Evolutionary conservation across 345 rosid genomes (phyloP).

Genomic region (Heritiera fomes): DNA sequence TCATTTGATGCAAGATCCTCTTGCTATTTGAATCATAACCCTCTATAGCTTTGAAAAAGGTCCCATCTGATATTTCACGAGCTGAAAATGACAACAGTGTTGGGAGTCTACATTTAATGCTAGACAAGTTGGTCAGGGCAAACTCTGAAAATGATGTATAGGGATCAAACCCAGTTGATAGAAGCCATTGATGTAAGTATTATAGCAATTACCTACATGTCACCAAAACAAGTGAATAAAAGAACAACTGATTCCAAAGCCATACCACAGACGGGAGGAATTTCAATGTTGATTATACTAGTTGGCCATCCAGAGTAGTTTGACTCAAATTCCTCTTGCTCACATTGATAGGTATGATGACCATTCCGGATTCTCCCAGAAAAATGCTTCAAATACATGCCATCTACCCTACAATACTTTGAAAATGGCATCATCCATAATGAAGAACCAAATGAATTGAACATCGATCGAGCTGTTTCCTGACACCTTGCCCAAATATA

Average conservation of each 20-base stretch:
- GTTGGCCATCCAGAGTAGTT: slow-evolving; percentile 99
- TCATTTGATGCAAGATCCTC: slow-evolving; percentile 71
- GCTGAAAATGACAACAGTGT: slow-evolving; percentile 90
- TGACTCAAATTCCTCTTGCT: slow-evolving; percentile 64
- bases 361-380: slow-evolving; percentile 53
- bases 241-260: slow-evolving; percentile 14
- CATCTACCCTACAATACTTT: slow-evolving; percentile 77
- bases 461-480: slow-evolving; percentile 95
- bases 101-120: slow-evolving; percentile 88
- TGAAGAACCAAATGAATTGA: slow-evolving; percentile 85
- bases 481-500: slow-evolving; percentile 69
- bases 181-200: slow-evolving; percentile 23
- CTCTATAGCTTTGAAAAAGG: slow-evolving; percentile 91
- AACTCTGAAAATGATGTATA: slow-evolving; percentile 69
- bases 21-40: slow-evolving; percentile 94
- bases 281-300: slow-evolving; percentile 84
- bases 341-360: slow-evolving; percentile 69
- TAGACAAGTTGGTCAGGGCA: slow-evolving; percentile 64
- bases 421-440: slow-evolving; percentile 93
- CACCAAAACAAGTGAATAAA: neutral
- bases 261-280: slow-evolving; percentile 78
- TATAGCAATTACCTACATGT: slow-evolving; percentile 17
- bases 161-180: slow-evolving; percentile 50
- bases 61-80: slow-evolving; percentile 92
- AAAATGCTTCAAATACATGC: slow-evolving; percentile 71